Evolutionary conservation across 2,329 filamentous ascomycete species (phyloP), one percentile per base, ranked within the genome.

Genomic region (Claviceps sp.): DNA sequence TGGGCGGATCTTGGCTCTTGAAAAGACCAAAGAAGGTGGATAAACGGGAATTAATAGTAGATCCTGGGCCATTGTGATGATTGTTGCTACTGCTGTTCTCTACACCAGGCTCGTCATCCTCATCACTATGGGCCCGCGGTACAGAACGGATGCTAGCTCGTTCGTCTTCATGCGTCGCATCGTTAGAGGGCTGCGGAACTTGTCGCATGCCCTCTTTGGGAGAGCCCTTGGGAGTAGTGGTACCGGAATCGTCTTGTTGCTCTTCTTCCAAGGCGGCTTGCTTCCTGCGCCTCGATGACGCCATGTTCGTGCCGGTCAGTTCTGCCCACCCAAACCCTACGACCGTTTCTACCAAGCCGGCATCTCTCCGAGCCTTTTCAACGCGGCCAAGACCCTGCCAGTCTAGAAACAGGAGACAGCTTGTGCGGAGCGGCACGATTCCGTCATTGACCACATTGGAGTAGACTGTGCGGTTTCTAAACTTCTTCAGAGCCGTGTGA

Each of bases 391-490:
- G 72, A 0, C 93, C 93, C 67, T 90, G 86, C 93, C 93, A 98
- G 64, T 98, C 93, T 1, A 98, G 72, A 62, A 98, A 98, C 5
- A 98, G 70, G n/a, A 98, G 73, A 66, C 91, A 98, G 56, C 91
- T 97, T 4, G 93, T 98, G 22, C 93, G 82, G 37, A 98, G 71
- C 2, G 93, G 93, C 4, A 98, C 93, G 58, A 98, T 96, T 3
- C 90, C 91, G 67, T 97, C 91, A 62, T 97, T 97, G 58, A 97
- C 91, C 13, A 97, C 90, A 61, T 97, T 97, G 2, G 90, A 95
- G 65, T 97, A 97, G 1, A 96, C 76, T 0, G 93, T 97, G 16
- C 91, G 78, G 64, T 94, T 95, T 22, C 88, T 77, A 66, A 97
- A 97, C 68, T 87, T 88, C 63, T 85, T 83, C 42, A 97, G 70